A percentile compares a stretch with the other conserved stretches of the same genome.
Evolutionary conservation across 2,329 filamentous ascomycete genomes (phyloP).

Genomic region (Cercospora sp.): DNA sequence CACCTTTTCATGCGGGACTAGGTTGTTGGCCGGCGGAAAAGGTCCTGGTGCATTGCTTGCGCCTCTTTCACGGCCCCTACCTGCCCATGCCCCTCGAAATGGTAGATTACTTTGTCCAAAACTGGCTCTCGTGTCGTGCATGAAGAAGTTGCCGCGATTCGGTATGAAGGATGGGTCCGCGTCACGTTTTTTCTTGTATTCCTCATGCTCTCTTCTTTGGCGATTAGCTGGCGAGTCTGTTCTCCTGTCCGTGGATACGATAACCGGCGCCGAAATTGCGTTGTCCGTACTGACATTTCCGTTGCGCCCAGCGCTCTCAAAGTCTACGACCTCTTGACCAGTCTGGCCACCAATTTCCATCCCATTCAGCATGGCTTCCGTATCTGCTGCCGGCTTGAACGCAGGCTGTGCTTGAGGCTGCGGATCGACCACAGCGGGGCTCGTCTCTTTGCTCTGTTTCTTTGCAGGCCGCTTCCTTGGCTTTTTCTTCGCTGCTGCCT

Average conservation of each 20-base stretch:
- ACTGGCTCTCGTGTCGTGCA: conserved; percentile 76
- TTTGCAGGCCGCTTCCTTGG: conserved; percentile 31
- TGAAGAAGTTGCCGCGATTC: conserved; percentile 91
- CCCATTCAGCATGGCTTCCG: conserved; percentile 62
- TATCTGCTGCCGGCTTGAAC: conserved; percentile 55
- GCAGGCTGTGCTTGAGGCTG: conserved; percentile 20
- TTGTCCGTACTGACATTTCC: conserved; percentile 33
- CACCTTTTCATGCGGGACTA: conserved; percentile 54
- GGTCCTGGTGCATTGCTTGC: conserved; percentile 57
- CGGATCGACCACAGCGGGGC: conserved; percentile 29
- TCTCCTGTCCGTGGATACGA: conserved; percentile 33
- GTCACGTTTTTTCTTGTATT: conserved; percentile 84
- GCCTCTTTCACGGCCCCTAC: conserved; percentile 64
- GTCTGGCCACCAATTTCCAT: conserved; percentile 50
- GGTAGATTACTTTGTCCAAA: conserved; percentile 27
- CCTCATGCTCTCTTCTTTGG: conserved; percentile 82
- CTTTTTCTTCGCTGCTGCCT: conserved; percentile 39
- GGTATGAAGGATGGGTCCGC: conserved; percentile 91
- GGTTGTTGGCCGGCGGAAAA: conserved; percentile 51
- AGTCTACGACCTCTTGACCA: conserved; percentile 48
- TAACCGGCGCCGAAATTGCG: conserved; percentile 24
- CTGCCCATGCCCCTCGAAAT: conserved; percentile 36
- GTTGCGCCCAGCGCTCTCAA: conserved; percentile 47
- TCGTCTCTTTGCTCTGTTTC: conserved; percentile 30
- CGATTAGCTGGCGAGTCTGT: conserved; percentile 60